phyloP scores from a whole-genome alignment of 1,284 basidiomycete species.

The Cryptococcus sp. region DNA sequence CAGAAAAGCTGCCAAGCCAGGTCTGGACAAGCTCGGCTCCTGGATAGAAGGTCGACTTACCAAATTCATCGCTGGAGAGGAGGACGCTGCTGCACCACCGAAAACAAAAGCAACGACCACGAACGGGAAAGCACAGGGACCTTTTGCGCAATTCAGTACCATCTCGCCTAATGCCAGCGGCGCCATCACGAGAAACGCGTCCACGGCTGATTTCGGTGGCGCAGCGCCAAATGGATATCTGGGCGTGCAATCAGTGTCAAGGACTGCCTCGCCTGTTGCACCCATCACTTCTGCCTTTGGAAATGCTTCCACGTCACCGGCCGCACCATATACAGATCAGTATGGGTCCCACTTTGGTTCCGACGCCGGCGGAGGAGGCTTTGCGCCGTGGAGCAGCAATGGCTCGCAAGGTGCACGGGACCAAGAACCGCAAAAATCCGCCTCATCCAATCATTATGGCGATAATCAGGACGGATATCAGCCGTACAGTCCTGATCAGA shows the following conservation, averaged over 20 bases:
- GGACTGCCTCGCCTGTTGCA: slow-evolving; percentile 16
- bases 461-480: neutral
- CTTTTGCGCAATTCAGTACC: slow-evolving; percentile 91
- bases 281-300: slow-evolving; percentile 9
- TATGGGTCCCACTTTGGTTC: slow-evolving; percentile 8
- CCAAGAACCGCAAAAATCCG: no score
- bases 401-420: neutral
- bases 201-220: slow-evolving; percentile 28
- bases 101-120: slow-evolving; percentile 14
- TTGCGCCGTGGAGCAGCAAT: slow-evolving; percentile 6
- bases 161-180: slow-evolving; percentile 82
- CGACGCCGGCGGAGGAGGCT: slow-evolving; percentile 2
- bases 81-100: slow-evolving; percentile 47
- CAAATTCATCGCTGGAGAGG: slow-evolving; percentile 93
- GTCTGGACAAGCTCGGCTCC: slow-evolving; percentile 85
- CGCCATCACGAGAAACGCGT: slow-evolving; percentile 49
- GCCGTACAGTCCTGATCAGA: no score
- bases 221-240: slow-evolving; percentile 15
- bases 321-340: slow-evolving; percentile 16
- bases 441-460: neutral
- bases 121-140: slow-evolving; percentile 60
- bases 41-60: slow-evolving; percentile 94
- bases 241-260: slow-evolving; percentile 17
- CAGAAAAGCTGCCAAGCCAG: slow-evolving; percentile 76
- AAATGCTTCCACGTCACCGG: slow-evolving; percentile 1